Percentiles rank a stretch among this genome's conserved stretches.
These are phyloP conservation scores for Carex pumila DNA, from an alignment of 176 grass and related monocot species.

Conservation along the genomic window DNA sequence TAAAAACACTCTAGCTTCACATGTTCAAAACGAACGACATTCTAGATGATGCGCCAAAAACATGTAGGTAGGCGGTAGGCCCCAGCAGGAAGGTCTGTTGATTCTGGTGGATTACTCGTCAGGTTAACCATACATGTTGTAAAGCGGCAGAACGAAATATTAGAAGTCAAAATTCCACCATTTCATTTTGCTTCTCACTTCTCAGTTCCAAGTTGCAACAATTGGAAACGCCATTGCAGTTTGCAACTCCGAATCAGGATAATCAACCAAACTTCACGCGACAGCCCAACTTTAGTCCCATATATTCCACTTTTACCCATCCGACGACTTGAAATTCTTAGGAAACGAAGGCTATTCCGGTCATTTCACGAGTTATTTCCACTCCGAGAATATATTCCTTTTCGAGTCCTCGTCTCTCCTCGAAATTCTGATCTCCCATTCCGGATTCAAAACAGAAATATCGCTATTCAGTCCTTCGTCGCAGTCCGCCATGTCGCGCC, in stretches of 20 bases:
- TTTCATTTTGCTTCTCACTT: background rate
- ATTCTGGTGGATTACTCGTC: no score
- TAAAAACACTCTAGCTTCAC: no score
- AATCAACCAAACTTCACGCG: background rate
- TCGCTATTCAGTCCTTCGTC: background rate
- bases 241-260: background rate
- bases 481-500: constrained; percentile 45
- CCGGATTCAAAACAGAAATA: background rate
- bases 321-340: background rate
- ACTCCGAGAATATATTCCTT: background rate
- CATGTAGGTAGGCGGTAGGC: no score
- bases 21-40: no score
- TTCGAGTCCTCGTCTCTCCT: background rate
- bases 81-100: no score
- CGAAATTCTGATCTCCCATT: background rate
- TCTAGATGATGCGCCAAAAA: no score
- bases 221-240: background rate
- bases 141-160: background rate
- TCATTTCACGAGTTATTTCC: background rate
- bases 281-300: background rate
- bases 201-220: background rate
- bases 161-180: background rate
- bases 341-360: background rate
- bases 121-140: background rate
- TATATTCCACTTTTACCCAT: background rate